These are phyloP conservation scores for Sergeia podlipaevii DNA, from an alignment of 208 protist genomes.

Conservation along the genomic window DNA sequence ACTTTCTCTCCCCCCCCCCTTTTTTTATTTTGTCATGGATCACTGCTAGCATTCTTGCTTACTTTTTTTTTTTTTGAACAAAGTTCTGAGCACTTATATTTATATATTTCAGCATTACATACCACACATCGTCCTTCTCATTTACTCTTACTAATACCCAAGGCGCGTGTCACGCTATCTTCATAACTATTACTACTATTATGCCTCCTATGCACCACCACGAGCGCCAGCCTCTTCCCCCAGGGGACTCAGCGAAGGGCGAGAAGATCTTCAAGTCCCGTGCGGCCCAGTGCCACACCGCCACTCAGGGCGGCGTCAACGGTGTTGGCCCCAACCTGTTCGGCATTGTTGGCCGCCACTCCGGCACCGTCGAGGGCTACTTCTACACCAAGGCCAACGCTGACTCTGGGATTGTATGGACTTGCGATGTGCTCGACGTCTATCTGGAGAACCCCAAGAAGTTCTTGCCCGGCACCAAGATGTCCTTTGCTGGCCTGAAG, in stretches of 20 bases:
- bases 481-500: slow-evolving; percentile 96
- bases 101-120: too few species aligned
- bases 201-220: slow-evolving; percentile 78
- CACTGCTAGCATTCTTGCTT: slow-evolving; percentile 2
- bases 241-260: slow-evolving; percentile 74
- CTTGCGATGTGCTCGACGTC: slow-evolving; percentile 90
- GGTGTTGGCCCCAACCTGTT: slow-evolving; percentile 91
- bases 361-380: slow-evolving; percentile 91
- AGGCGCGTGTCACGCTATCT: not conserved
- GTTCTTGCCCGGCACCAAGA: slow-evolving; percentile 97
- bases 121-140: too few species aligned
- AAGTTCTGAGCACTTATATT: too few species aligned
- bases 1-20: slow-evolving; percentile 1
- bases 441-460: slow-evolving; percentile 98
- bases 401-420: slow-evolving; percentile 91
- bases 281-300: slow-evolving; percentile 94
- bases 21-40: not conserved
- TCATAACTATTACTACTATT: too few species aligned
- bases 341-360: slow-evolving; percentile 90
- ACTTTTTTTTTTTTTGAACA: too few species aligned
- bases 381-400: slow-evolving; percentile 95
- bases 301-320: slow-evolving; percentile 81
- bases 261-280: slow-evolving; percentile 94
- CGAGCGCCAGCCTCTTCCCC: slow-evolving; percentile 57
- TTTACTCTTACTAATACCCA: too few species aligned